Base-by-base conservation (phyloP, 495 filamentous ascomycete species). In the Penicillium fimorum region DNA sequence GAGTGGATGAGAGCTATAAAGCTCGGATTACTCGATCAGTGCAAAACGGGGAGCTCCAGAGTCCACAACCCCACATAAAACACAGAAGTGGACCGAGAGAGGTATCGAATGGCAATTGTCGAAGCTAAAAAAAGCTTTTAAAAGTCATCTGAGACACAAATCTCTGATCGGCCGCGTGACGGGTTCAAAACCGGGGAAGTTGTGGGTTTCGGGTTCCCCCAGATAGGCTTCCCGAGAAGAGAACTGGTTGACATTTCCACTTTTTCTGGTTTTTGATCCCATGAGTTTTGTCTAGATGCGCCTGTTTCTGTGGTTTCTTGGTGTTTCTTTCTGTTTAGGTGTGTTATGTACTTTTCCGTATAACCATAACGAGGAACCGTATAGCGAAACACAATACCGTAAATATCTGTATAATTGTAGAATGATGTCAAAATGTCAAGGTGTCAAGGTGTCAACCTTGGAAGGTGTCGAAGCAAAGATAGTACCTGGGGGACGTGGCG, bases 201-300 rank as follows among this genome's bases (percentile, higher is more conserved):
- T 51, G 53, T 47, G 55, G 55, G n/a, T 22, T 30, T 37, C 63
- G 60, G 65, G 53, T 59, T 63, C 41, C 63, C 65, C 65, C 53
- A 61, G 60, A 63, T 61, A 64, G 65, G 63, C 53, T 66, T 68
- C 58, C 65, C 65, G 60, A 53, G 49, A 57, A 11, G 33, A 43
- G 40, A 29, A 22, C 22, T 22, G 22, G 32, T 60, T 44, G 40
- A 37, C 10, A 37, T 58, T 22, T n/a, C 47, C 47, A 37, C 47
- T 37, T 49, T 49, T 35, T 15, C 18, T 1, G 5, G n/a, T 32
- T 18, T 7, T 27, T 4, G 25, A 27, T 27, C 6, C 25, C 25
- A 7, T 22, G 22, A 22, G 22, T 22, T 18, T 17, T 47, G 49
- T 51, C 49, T 51, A 51, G 49, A 51, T 51, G 49, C n/a, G 22